Conservation (phyloP, 2,329 filamentous ascomycete species). For the Parascedosporium putredinis region DNA sequence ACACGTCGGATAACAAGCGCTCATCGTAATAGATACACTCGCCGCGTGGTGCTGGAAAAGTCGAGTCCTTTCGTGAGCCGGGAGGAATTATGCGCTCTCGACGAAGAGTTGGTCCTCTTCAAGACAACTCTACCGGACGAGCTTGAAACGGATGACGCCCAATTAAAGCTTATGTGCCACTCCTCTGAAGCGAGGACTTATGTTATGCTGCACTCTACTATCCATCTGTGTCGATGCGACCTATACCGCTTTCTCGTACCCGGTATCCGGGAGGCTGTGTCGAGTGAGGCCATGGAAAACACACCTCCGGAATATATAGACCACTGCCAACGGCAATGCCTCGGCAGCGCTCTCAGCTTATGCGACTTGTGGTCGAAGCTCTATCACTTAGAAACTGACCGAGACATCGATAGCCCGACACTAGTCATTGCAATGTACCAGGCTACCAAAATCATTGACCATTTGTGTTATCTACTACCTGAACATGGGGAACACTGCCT, state of each 20-base stretch:
- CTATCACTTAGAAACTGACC: not conserved
- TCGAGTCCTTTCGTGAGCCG: slow-evolving; percentile 6
- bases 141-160: slow-evolving; percentile 10
- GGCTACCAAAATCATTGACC: slow-evolving; percentile 6
- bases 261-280: slow-evolving; percentile 15
- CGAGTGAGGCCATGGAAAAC: slow-evolving; percentile 1
- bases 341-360: slow-evolving; percentile 9
- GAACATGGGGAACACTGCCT: not conserved
- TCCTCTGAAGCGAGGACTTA: slow-evolving; percentile 15
- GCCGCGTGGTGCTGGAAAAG: not conserved
- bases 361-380: slow-evolving; percentile 9
- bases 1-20: no score
- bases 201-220: slow-evolving; percentile 11
- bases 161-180: slow-evolving; percentile 17
- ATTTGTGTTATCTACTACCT: slow-evolving; percentile 7
- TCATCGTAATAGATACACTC: not conserved
- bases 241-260: slow-evolving; percentile 17
- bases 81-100: slow-evolving; percentile 10
- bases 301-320: slow-evolving; percentile 8
- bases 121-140: slow-evolving; percentile 14
- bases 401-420: not conserved
- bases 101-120: slow-evolving; percentile 14
- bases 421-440: slow-evolving; percentile 8
- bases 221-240: slow-evolving; percentile 16
- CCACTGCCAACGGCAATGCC: slow-evolving; percentile 10